Conservation (phyloP, 495 filamentous ascomycete genomes). For the Hyaloscypha variabilis region DNA sequence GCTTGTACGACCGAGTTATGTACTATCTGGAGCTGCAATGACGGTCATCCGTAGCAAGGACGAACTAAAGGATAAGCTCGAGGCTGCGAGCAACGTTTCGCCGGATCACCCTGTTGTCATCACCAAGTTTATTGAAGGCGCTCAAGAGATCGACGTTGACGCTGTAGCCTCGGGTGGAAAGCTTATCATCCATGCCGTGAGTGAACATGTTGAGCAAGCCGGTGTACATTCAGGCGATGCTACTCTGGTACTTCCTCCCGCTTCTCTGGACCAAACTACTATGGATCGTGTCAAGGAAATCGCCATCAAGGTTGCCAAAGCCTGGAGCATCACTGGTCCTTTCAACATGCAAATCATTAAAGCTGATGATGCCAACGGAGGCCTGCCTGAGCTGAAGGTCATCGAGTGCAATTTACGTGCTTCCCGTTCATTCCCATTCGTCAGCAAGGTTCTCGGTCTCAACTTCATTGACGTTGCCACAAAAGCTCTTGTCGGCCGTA, state of each 20-base stretch:
- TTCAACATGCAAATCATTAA: conserved; percentile 99
- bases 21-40: conserved; percentile 97
- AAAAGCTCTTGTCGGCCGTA: conserved; percentile 84
- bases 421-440: conserved; percentile 96
- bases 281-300: conserved; percentile 92
- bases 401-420: conserved; percentile 99
- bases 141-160: conserved; percentile 90
- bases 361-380: conserved; percentile 70
- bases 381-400: conserved; percentile 81
- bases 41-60: conserved; percentile 95
- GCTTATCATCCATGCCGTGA: conserved; percentile 91
- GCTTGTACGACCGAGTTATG: conserved; percentile 93
- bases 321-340: conserved; percentile 94
- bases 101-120: conserved; percentile 98
- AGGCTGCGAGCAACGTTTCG: conserved; percentile 89
- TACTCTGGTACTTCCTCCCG: conserved; percentile 91
- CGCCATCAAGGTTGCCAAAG: conserved; percentile 92
- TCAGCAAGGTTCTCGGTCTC: conserved; percentile 92
- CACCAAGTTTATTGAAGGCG: conserved; percentile 90
- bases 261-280: conserved; percentile 69
- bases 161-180: conserved; percentile 86
- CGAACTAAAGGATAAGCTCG: conserved; percentile 87
- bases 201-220: conserved; percentile 96
- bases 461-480: conserved; percentile 98
- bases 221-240: conserved; percentile 98